Conservation (phyloP, 1,139 yeast genomes). For the Kluyveromyces sp. region DNA sequence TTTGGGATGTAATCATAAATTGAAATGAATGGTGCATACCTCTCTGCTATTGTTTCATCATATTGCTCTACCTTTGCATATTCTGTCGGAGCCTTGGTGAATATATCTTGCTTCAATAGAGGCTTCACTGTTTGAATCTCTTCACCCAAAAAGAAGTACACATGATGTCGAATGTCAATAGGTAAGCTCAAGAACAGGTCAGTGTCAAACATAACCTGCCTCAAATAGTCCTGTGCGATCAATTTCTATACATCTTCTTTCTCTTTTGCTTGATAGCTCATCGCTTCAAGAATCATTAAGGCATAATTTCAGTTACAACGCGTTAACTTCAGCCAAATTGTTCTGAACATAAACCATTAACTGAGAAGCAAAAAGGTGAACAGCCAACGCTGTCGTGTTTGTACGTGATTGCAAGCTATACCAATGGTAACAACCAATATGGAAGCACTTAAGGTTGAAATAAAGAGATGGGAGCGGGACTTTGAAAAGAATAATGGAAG, state of each 20-base stretch:
- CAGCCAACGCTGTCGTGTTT: too few species aligned
- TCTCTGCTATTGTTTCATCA: neutral
- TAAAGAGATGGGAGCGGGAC: conserved; percentile 29
- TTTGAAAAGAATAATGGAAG: conserved; percentile 22
- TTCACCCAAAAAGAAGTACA: conserved; percentile 23
- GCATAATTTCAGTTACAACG: neutral
- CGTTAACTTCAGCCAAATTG: neutral
- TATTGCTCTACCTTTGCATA: neutral
- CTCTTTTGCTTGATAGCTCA: neutral
- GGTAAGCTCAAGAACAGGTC: conserved; percentile 22
- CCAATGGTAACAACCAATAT: conserved; percentile 24
- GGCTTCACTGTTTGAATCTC: conserved; percentile 3
- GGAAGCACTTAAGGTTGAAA: conserved; percentile 21
- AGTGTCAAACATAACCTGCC: conserved; percentile 13
- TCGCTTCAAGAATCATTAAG: neutral
- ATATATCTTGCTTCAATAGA: conserved; percentile 1
- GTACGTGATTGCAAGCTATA: neutral
- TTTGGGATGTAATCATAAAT: conserved; percentile 23
- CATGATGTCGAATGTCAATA: conserved; percentile 21
- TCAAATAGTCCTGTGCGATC: neutral
- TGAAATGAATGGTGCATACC: conserved; percentile 18
- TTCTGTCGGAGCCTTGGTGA: neutral
- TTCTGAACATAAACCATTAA: too few species aligned
- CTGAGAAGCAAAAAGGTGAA: neutral
- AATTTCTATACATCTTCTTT: neutral